Evolutionary conservation across 176 grass and related monocot species (phyloP).

Genomic region (Triticum monococcum): DNA sequence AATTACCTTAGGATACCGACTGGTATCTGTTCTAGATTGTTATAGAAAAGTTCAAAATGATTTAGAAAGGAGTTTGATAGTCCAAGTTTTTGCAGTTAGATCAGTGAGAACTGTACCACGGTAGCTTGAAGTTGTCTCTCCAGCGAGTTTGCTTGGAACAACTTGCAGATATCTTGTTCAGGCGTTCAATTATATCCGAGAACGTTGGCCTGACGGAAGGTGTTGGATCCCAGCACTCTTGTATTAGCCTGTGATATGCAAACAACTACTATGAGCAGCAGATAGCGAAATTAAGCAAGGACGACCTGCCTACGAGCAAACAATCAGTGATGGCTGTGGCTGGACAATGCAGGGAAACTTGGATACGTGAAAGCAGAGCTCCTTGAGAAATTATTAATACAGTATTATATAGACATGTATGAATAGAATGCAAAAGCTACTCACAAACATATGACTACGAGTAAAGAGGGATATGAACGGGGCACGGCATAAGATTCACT

Average conservation of each 20-base stretch:
- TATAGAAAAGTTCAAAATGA: neutral
- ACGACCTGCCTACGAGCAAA: neutral
- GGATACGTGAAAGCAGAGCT: neutral
- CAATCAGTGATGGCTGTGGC: neutral
- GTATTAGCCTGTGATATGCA: slow-evolving; percentile 59
- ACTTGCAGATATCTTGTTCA: slow-evolving; percentile 54
- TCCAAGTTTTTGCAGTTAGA: neutral
- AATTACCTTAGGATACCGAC: neutral
- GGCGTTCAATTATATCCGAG: slow-evolving; percentile 71
- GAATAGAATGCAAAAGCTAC: neutral
- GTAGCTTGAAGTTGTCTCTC: slow-evolving; percentile 83
- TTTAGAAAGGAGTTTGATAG: neutral
- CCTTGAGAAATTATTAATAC: neutral
- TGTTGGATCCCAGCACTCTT: slow-evolving; percentile 80
- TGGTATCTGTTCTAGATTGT: neutral
- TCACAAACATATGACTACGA: neutral
- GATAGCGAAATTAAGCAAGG: neutral
- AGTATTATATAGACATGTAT: neutral
- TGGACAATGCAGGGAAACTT: neutral
- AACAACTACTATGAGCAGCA: neutral
- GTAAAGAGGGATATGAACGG: neutral
- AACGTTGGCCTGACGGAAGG: slow-evolving; percentile 63
- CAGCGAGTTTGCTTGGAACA: slow-evolving; percentile 56
- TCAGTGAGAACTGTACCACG: slow-evolving; percentile 50
- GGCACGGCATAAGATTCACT: slow-evolving; percentile 12